phyloP scores from a whole-genome alignment of 495 filamentous ascomycete genomes.

The Penicillium lagena region DNA sequence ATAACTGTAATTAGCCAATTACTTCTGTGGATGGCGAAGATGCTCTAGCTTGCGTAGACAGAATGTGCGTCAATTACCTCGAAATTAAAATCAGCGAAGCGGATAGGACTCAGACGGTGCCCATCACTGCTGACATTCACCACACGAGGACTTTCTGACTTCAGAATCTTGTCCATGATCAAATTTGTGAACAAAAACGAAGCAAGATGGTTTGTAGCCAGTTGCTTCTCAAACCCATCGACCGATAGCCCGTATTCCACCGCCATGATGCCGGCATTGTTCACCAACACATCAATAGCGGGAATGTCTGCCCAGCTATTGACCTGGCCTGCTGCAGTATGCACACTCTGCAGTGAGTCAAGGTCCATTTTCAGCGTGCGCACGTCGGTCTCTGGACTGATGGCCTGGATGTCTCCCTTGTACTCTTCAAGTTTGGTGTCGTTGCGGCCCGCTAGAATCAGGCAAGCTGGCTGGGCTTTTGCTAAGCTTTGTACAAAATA shows the following conservation, averaged over 20 bases:
- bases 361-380: constrained; percentile 39
- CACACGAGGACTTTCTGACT: constrained; percentile 9
- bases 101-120: constrained; percentile 32
- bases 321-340: constrained; percentile 44
- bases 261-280: constrained; percentile 67
- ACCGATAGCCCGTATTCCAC: constrained; percentile 22
- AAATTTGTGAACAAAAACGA: constrained; percentile 56
- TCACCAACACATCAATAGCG: constrained; percentile 61
- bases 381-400: constrained; percentile 19
- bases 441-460: constrained; percentile 52
- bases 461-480: constrained; percentile 39
- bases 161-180: constrained; percentile 41
- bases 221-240: constrained; percentile 46
- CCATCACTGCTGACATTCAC: constrained; percentile 29
- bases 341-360: constrained; percentile 32
- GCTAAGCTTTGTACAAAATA: constrained; percentile 41
- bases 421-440: constrained; percentile 26
- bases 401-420: constrained; percentile 24
- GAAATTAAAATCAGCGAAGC: constrained; percentile 53
- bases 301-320: constrained; percentile 34
- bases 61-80: constrained; percentile 9
- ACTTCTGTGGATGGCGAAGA: background rate
- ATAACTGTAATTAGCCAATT: constrained; percentile 14
- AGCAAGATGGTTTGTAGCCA: constrained; percentile 51
- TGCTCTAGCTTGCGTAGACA: background rate